phyloP scores from a whole-genome alignment of 73 alveolate species.

The Blepharisma stoltei region DNA sequence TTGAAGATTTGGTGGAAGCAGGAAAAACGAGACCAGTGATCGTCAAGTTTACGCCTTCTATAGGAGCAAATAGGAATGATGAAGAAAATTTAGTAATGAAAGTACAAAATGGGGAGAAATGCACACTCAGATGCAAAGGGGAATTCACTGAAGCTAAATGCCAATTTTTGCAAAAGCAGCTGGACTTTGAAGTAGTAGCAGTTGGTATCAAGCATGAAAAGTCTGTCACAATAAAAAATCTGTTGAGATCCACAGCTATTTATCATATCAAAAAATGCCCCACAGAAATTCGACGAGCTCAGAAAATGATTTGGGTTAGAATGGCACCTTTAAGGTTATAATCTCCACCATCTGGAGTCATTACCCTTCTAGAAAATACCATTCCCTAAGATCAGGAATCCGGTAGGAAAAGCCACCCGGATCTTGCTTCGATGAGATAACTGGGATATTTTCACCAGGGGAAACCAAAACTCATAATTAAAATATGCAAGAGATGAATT shows the following conservation, averaged over 20 bases:
- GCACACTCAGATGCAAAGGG: slow-evolving; percentile 78
- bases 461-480: too few relatives aligned
- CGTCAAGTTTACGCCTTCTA: slow-evolving; percentile 77
- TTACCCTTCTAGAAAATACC: too few relatives aligned
- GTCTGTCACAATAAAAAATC: slow-evolving; percentile 66
- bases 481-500: too few relatives aligned
- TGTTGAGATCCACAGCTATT: slow-evolving; percentile 73
- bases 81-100: slow-evolving; percentile 77
- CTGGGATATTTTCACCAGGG: too few relatives aligned
- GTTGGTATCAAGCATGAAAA: slow-evolving; percentile 79
- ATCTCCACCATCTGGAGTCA: too few relatives aligned
- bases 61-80: slow-evolving; percentile 74
- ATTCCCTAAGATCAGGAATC: too few relatives aligned
- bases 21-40: slow-evolving; percentile 62
- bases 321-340: too few relatives aligned
- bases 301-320: too few relatives aligned
- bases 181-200: slow-evolving; percentile 76
- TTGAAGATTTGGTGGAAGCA: slow-evolving; percentile 69
- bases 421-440: too few relatives aligned
- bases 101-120: slow-evolving; percentile 80
- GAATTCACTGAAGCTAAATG: slow-evolving; percentile 85
- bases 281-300: too few relatives aligned
- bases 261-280: slow-evolving; percentile 59
- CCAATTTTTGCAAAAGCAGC: slow-evolving; percentile 51
- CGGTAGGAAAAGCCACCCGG: too few relatives aligned